Evolutionary conservation across 176 grass and related monocot genomes (phyloP), one percentile per base, ranked within the genome.

Genomic region (Oryza meyeriana): DNA sequence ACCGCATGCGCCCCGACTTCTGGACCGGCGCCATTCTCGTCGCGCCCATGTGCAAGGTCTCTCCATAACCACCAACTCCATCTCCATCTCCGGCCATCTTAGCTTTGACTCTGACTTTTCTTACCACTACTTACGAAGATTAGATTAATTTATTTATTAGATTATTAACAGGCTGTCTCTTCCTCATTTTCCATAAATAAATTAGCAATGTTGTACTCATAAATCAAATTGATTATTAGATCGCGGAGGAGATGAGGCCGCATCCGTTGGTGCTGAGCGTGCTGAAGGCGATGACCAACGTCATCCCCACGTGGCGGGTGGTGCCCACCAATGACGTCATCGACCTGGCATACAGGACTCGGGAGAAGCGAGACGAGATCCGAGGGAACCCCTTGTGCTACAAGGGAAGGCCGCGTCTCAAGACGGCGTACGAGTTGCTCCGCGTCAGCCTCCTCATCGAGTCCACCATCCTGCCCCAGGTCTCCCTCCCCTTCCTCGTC

Each of bases 31-130:
- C 88, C 27, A 77, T 97, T 64, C 85, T 97, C 2, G 88, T 93
- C 27, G 94, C 94, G 22, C 94, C 90, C 52, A 97, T 97, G 94
- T 97, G 94, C 88, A 97, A 93, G 50, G 50, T 57, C 50, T 20
- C 0, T 7, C 20, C 50, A 4, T 4, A 4, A 36, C 6, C 3
- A 36, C 3, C 6, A 44, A 12, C 12, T 12, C 11, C n/a, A n/a
- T n/a, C n/a, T n/a, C n/a, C n/a, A n/a, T n/a, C n/a, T n/a, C n/a
- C n/a, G n/a, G n/a, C 32, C 40, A 42, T 42, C 40, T 42, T 42
- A 12, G 10, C 2, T 42, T 42, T 42, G 40, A 42, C 40, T 13
- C 10, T 14, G 10, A 13, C 10, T 13, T 44, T 44, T 44, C 12
- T 10, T 39, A 0, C 9, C 1, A 36, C 5, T 0, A 36, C 35